Evolutionary conservation across 2,329 filamentous ascomycete genomes (phyloP).

Genomic region (Ceratocystis smalleyi): DNA sequence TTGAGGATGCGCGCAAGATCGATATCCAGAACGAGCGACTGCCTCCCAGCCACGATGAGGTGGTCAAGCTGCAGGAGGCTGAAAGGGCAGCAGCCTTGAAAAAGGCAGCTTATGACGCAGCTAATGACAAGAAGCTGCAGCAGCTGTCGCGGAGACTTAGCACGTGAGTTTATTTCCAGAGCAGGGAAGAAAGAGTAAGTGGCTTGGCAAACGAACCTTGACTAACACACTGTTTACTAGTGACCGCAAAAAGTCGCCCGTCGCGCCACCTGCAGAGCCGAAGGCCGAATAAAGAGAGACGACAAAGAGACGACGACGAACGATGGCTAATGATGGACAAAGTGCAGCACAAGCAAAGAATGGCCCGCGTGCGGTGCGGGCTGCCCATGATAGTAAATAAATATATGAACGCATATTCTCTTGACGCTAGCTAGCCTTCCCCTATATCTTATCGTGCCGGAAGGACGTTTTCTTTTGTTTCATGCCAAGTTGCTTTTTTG

Average conservation of each 20-base stretch:
- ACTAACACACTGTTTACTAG: slow-evolving; percentile 1
- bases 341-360: background rate
- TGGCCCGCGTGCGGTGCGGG: background rate
- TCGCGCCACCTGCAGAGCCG: background rate
- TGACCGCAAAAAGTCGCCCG: slow-evolving; percentile 14
- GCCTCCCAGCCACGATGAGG: slow-evolving; percentile 84
- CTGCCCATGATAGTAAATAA: background rate
- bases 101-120: slow-evolving; percentile 72
- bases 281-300: slow-evolving; percentile 4
- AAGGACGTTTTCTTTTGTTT: background rate
- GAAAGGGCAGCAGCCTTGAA: slow-evolving; percentile 71
- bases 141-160: slow-evolving; percentile 80
- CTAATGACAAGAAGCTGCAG: slow-evolving; percentile 78
- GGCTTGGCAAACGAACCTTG: background rate
- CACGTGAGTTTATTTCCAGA: slow-evolving; percentile 56
- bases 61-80: slow-evolving; percentile 65
- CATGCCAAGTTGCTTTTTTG: background rate
- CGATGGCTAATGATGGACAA: background rate
- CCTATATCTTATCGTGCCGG: background rate
- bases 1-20: slow-evolving; percentile 93
- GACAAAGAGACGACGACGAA: background rate
- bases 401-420: slow-evolving; percentile 4
- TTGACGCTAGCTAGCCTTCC: background rate
- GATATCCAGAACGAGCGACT: slow-evolving; percentile 92
- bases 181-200: background rate